Evolutionary conservation across 108 stramenopile species (phyloP).

Genomic region (Stephanodiscus minutulus): DNA sequence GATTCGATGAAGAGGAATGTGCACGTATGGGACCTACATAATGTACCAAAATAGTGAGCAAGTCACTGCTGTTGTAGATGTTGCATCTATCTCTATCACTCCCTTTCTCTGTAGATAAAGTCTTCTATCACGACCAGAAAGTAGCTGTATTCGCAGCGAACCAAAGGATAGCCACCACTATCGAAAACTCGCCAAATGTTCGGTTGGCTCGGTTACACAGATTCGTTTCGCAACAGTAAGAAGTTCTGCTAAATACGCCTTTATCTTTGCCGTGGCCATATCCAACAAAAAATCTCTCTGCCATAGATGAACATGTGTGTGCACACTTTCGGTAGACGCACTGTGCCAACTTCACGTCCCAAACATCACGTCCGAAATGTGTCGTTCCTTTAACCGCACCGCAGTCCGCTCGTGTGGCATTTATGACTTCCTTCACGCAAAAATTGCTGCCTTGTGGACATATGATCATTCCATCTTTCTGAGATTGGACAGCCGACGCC

Average conservation of each 20-base stretch:
- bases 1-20: background rate
- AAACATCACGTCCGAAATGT: slow-evolving; percentile 36
- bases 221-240: slow-evolving; percentile 27
- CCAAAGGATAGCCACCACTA: background rate
- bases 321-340: slow-evolving; percentile 45
- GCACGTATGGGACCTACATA: background rate
- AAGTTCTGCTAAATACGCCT: slow-evolving; percentile 25
- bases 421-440: slow-evolving; percentile 40
- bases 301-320: slow-evolving; percentile 19
- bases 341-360: slow-evolving; percentile 39
- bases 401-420: slow-evolving; percentile 36
- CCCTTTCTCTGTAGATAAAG: too few species aligned
- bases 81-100: too few species aligned
- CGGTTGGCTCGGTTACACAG: background rate
- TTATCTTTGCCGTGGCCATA: slow-evolving; percentile 4
- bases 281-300: slow-evolving; percentile 20
- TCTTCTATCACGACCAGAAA: background rate
- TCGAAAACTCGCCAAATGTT: background rate
- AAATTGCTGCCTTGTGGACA: slow-evolving; percentile 18
- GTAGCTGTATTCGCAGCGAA: too few species aligned
- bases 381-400: slow-evolving; percentile 18
- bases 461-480: slow-evolving; percentile 35
- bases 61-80: too few species aligned
- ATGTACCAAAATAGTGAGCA: background rate
- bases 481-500: slow-evolving; percentile 32